Percentiles rank a stretch among this genome's conserved stretches.
Evolutionary conservation across 1,284 basidiomycete genomes (phyloP).

Genomic region (Sporisorium exsertum): DNA sequence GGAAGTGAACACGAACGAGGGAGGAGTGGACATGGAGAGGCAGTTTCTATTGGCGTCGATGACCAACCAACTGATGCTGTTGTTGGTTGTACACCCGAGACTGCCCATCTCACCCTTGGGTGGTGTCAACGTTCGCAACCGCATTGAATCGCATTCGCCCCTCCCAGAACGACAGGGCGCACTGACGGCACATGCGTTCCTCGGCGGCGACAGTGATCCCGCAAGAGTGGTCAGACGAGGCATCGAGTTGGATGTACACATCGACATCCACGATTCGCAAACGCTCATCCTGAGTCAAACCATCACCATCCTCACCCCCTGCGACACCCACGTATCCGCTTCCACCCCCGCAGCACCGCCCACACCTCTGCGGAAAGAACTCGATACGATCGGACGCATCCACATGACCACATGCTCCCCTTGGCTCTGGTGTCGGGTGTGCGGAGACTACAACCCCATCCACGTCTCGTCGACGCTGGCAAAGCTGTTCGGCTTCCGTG

Average conservation of each 20-base stretch:
- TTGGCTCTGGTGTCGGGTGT: constrained; percentile 12
- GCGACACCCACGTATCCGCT: constrained; percentile 5
- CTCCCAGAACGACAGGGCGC: neutral
- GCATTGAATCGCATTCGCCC: constrained; percentile 14
- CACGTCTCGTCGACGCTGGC: constrained; percentile 31
- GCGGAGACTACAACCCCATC: constrained; percentile 36
- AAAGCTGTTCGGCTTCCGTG: constrained; percentile 23
- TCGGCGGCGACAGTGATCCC: constrained; percentile 18
- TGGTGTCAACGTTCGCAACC: constrained; percentile 36
- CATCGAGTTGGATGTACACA: constrained; percentile 31
- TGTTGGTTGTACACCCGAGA: constrained; percentile 31
- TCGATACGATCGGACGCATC: neutral
- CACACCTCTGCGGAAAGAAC: neutral
- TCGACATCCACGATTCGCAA: constrained; percentile 10
- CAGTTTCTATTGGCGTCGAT: constrained; percentile 23
- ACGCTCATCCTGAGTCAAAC: constrained; percentile 16
- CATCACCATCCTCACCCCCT: constrained; percentile 26
- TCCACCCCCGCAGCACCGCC: neutral
- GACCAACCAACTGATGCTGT: constrained; percentile 37
- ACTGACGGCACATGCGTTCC: constrained; percentile 16
- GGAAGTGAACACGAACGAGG: neutral
- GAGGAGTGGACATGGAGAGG: neutral
- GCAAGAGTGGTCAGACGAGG: constrained; percentile 20
- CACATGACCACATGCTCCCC: constrained; percentile 6
- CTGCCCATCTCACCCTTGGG: constrained; percentile 31